Percentiles rank a stretch among this genome's conserved stretches.
Conservation (phyloP, 345 rosid species). For the Cardamine chenopodiifolia region DNA sequence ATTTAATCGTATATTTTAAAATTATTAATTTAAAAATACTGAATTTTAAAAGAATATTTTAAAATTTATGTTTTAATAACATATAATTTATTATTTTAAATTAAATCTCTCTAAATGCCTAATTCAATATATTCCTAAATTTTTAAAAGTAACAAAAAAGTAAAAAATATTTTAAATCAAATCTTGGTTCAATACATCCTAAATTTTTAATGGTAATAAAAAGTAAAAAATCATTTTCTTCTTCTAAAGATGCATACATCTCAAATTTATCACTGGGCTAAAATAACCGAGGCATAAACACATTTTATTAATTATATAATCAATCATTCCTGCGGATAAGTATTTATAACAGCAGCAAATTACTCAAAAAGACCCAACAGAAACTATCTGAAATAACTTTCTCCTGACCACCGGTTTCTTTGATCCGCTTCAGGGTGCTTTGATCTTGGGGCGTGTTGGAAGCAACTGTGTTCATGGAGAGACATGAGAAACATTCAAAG, state of each 20-base stretch:
- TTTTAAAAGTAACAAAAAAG: too few species aligned
- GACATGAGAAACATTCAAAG: neutral
- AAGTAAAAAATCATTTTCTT: neutral
- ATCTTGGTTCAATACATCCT: too few species aligned
- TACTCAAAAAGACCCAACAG: neutral
- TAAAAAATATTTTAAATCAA: too few species aligned
- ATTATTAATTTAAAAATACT: too few species aligned
- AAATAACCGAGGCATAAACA: neutral
- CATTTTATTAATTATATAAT: neutral
- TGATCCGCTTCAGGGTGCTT: constrained; percentile 26
- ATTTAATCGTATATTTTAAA: too few species aligned
- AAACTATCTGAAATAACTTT: constrained; percentile 24
- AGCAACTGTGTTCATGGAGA: constrained; percentile 35
- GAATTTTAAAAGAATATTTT: too few species aligned
- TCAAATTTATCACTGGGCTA: too few species aligned
- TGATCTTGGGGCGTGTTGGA: constrained; percentile 41
- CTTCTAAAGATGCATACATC: neutral
- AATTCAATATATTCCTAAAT: too few species aligned
- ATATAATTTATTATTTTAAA: too few species aligned
- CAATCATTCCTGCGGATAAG: constrained; percentile 31
- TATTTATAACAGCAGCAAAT: constrained; percentile 33
- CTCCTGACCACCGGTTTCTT: constrained; percentile 5
- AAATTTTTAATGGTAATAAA: neutral
- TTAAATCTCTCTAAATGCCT: too few species aligned
- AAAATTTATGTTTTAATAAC: too few species aligned